Evolutionary conservation across 2,329 filamentous ascomycete genomes (phyloP).

Genomic region (Conoideocrella luteorostrata): DNA sequence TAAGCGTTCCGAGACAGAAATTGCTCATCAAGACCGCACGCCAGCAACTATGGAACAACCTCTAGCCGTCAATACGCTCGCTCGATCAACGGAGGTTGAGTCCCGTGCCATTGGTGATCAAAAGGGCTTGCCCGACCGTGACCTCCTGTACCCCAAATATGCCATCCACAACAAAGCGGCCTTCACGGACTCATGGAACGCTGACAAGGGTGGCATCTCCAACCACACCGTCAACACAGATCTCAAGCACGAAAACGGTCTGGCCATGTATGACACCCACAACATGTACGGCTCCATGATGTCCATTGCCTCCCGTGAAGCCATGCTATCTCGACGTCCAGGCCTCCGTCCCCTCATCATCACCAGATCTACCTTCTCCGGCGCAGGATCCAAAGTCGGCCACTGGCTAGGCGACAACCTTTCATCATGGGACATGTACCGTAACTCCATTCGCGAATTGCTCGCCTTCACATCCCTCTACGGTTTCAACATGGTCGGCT

Average conservation of each 20-base stretch:
- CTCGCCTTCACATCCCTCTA: slow-evolving; percentile 65
- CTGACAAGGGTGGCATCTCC: slow-evolving; percentile 54
- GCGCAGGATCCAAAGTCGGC: slow-evolving; percentile 67
- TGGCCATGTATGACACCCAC: slow-evolving; percentile 75
- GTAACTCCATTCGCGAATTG: slow-evolving; percentile 70
- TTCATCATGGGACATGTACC: slow-evolving; percentile 67
- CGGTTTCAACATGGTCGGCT: slow-evolving; percentile 63
- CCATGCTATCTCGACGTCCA: slow-evolving; percentile 57
- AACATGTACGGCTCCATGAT: slow-evolving; percentile 73
- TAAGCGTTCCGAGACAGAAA: slow-evolving; percentile 2
- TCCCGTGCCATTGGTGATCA: slow-evolving; percentile 51
- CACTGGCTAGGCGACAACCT: slow-evolving; percentile 79
- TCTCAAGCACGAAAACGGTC: slow-evolving; percentile 67
- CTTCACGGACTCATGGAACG: slow-evolving; percentile 21
- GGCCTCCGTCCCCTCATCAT: slow-evolving; percentile 77
- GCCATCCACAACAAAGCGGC: slow-evolving; percentile 68
- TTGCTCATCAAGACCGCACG: slow-evolving; percentile 3
- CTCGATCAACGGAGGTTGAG: slow-evolving; percentile 23
- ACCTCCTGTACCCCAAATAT: slow-evolving; percentile 71
- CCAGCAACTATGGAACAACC: not conserved
- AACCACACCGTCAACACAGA: slow-evolving; percentile 67
- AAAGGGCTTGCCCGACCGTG: slow-evolving; percentile 37
- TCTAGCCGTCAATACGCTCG: slow-evolving; percentile 2
- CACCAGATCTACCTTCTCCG: slow-evolving; percentile 73
- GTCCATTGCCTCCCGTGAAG: slow-evolving; percentile 69